Percentiles rank a stretch among this genome's conserved stretches.
Conservation (phyloP, 1,139 yeast genomes). For the Geotrichum europaeum region DNA sequence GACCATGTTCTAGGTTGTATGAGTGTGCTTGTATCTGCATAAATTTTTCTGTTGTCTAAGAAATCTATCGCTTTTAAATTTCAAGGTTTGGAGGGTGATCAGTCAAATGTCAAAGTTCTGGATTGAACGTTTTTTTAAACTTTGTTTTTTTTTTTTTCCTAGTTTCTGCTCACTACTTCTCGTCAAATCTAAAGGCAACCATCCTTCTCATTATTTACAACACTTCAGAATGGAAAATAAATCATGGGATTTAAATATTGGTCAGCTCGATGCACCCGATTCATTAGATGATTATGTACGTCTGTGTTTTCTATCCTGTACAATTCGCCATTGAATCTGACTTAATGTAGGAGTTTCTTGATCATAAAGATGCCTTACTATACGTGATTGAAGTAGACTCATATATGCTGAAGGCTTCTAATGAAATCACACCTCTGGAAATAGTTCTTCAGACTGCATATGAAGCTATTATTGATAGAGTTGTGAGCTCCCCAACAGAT, state of each 20-base stretch:
- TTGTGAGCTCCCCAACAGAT: constrained; percentile 29
- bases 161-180: not conserved
- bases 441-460: constrained; percentile 31
- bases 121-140: not conserved
- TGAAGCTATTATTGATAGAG: constrained; percentile 30
- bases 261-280: constrained; percentile 4
- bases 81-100: not conserved
- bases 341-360: constrained; percentile 22
- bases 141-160: not conserved
- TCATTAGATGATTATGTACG: constrained; percentile 5
- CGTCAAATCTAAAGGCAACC: not conserved
- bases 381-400: constrained; percentile 35
- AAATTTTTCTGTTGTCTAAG: no score
- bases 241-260: constrained; percentile 5
- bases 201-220: not conserved
- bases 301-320: not conserved
- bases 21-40: not conserved
- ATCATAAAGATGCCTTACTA: constrained; percentile 33
- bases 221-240: not conserved
- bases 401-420: constrained; percentile 27
- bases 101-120: not conserved
- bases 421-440: constrained; percentile 16
- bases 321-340: not conserved
- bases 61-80: not conserved
- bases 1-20: not conserved